Conservation (phyloP, 2,329 filamentous ascomycete species). For the Hawksworthiomyces lignivorus region DNA sequence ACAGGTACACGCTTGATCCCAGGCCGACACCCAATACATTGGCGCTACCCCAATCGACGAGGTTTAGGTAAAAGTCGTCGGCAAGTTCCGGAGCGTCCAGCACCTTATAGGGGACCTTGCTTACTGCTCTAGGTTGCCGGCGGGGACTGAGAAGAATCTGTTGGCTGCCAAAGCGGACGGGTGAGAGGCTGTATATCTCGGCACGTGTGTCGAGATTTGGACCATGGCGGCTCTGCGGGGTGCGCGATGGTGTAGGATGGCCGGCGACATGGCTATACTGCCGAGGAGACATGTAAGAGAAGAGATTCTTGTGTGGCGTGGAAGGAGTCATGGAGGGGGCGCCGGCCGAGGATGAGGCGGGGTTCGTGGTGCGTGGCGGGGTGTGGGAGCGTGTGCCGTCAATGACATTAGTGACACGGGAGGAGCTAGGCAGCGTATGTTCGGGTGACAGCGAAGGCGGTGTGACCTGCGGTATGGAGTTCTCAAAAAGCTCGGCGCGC, state of each 20-base stretch:
- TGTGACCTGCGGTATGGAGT: conserved; percentile 74
- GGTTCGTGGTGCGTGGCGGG: conserved; percentile 45
- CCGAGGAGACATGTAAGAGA: conserved; percentile 76
- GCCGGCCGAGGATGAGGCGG: conserved; percentile 26
- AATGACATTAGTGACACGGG: conserved; percentile 46
- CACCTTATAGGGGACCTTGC: conserved; percentile 96
- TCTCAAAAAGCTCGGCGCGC: conserved; percentile 86
- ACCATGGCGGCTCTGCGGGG: conserved; percentile 79
- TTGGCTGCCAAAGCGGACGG: conserved; percentile 86
- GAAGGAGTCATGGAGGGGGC: conserved; percentile 75
- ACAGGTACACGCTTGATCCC: conserved; percentile 93
- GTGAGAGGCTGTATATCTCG: conserved; percentile 92
- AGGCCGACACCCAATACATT: conserved; percentile 91
- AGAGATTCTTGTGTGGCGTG: conserved; percentile 95
- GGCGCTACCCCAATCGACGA: conserved; percentile 95
- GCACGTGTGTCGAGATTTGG: conserved; percentile 83
- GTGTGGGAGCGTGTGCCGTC: conserved; percentile 71
- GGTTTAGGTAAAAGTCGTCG: conserved; percentile 95
- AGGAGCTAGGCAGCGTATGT: conserved; percentile 39
- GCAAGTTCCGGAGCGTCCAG: conserved; percentile 92
- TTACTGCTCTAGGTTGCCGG: conserved; percentile 81
- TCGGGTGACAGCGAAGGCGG: conserved; percentile 56
- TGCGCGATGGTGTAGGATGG: conserved; percentile 83
- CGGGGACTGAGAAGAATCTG: conserved; percentile 86
- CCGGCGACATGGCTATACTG: conserved; percentile 63